Percentiles rank a stretch among this genome's conserved stretches.
phyloP scores from a whole-genome alignment of 768 basidiomycete species.

The Phlebiopsis flavidoalba region DNA sequence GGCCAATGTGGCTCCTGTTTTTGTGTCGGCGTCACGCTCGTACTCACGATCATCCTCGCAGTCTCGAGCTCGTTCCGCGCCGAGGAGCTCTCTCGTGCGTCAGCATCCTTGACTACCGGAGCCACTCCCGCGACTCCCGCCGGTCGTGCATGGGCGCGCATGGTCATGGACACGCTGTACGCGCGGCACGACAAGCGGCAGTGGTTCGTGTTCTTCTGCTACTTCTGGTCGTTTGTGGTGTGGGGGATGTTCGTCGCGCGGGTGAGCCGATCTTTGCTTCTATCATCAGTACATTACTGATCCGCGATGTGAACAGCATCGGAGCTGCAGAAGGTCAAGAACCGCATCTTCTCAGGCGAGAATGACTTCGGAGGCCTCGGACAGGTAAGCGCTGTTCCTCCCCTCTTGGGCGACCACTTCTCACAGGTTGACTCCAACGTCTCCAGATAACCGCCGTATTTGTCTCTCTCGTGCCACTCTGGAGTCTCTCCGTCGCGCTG shows the following conservation, averaged over 20 bases:
- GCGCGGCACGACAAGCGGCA: slow-evolving; percentile 5
- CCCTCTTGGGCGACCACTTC: neutral
- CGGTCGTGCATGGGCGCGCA: neutral
- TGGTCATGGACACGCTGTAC: neutral
- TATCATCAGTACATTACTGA: neutral
- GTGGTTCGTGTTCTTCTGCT: slow-evolving; percentile 14
- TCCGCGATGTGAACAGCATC: slow-evolving; percentile 11
- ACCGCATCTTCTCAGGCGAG: slow-evolving; percentile 21
- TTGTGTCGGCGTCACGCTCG: slow-evolving; percentile 20
- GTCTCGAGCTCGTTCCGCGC: slow-evolving; percentile 15
- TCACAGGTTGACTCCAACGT: neutral
- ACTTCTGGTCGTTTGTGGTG: slow-evolving; percentile 11
- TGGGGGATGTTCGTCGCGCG: slow-evolving; percentile 18
- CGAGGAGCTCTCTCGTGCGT: neutral
- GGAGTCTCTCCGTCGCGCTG: slow-evolving; percentile 20
- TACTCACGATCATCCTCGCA: slow-evolving; percentile 18
- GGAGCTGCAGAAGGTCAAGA: slow-evolving; percentile 17
- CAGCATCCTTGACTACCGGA: neutral
- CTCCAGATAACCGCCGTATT: slow-evolving; percentile 20
- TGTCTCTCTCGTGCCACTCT: slow-evolving; percentile 19
- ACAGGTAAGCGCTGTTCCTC: slow-evolving; percentile 11
- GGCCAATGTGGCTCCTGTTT: slow-evolving; percentile 23
- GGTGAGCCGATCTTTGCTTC: slow-evolving; percentile 7
- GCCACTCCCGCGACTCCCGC: neutral
- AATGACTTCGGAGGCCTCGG: slow-evolving; percentile 20